A percentile compares a stretch with the other conserved stretches of the same genome.
These are phyloP conservation scores for Penicillium cinerascens DNA, from an alignment of 495 filamentous ascomycete species.

Conservation along the genomic window DNA sequence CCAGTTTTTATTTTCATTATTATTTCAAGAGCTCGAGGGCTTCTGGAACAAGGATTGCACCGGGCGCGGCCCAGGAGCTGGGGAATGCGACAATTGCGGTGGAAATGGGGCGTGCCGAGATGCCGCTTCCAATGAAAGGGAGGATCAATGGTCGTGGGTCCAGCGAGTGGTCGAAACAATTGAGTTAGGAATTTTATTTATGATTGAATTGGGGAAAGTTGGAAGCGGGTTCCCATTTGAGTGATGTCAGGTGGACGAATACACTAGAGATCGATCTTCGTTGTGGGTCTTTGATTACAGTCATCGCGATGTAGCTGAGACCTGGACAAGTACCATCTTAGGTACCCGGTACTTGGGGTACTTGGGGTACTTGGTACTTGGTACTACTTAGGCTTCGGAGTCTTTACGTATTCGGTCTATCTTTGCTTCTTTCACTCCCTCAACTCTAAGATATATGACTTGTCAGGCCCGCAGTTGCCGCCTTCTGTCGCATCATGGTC, in stretches of 20 bases:
- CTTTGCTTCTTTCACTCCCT: not conserved
- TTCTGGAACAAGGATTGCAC: not conserved
- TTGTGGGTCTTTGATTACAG: not conserved
- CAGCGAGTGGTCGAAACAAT: slow-evolving; percentile 1
- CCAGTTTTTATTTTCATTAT: not conserved
- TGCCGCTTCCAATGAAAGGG: not conserved
- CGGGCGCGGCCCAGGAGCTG: slow-evolving; percentile 6
- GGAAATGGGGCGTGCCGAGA: slow-evolving; percentile 3
- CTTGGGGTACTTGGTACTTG: not conserved
- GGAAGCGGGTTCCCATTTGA: not conserved
- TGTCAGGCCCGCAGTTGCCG: not conserved
- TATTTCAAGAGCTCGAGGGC: not conserved
- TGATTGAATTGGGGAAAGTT: not conserved
- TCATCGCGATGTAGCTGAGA: not conserved
- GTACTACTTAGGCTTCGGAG: not conserved
- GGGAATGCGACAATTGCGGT: slow-evolving; percentile 28
- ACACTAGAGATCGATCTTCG: not conserved
- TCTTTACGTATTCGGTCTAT: not conserved
- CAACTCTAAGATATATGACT: not conserved
- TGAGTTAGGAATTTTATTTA: not conserved
- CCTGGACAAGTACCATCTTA: no score
- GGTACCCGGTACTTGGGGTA: not conserved
- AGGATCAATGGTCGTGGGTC: slow-evolving; percentile 3
- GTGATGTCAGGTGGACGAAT: slow-evolving; percentile 13
- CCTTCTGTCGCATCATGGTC: not conserved